A percentile compares a stretch with the other conserved stretches of the same genome.
These are phyloP conservation scores for Aspergillus luchuensis DNA, from an alignment of 2,329 filamentous ascomycete genomes.

Conservation along the genomic window DNA sequence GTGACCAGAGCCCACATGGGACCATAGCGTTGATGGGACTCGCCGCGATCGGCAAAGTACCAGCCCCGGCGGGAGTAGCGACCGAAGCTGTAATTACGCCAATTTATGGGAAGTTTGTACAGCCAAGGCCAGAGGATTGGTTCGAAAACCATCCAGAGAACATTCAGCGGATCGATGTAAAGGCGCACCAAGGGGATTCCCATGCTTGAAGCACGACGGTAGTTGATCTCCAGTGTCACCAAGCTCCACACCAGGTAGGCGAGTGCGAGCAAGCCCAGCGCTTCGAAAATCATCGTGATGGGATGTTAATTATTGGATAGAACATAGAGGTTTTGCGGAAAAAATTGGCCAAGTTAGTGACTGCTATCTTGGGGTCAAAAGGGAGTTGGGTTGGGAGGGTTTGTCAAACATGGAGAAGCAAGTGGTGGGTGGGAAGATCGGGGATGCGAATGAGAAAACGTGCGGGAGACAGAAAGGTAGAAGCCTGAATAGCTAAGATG, in stretches of 20 bases:
- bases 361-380: too few species aligned
- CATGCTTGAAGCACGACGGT: slow-evolving; percentile 8
- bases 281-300: background rate
- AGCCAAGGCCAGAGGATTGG: slow-evolving; percentile 5
- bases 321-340: too few species aligned
- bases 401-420: too few species aligned
- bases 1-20: slow-evolving; percentile 9
- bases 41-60: slow-evolving; percentile 4
- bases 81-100: slow-evolving; percentile 2
- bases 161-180: slow-evolving; percentile 3
- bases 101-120: slow-evolving; percentile 5
- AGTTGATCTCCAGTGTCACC: slow-evolving; percentile 8
- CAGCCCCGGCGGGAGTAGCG: slow-evolving; percentile 10
- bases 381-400: too few species aligned
- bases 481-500: too few species aligned
- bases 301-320: too few species aligned
- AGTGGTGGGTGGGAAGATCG: too few species aligned
- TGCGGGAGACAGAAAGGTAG: too few species aligned
- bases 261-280: background rate
- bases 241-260: slow-evolving; percentile 4
- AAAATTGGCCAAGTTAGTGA: too few species aligned
- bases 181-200: slow-evolving; percentile 7
- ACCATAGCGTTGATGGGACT: slow-evolving; percentile 5
- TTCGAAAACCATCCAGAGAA: background rate
- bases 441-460: too few species aligned